Percentiles rank a stretch among this genome's conserved stretches.
Conservation (phyloP, 2,329 filamentous ascomycete species). For the Penicillium sp. region DNA sequence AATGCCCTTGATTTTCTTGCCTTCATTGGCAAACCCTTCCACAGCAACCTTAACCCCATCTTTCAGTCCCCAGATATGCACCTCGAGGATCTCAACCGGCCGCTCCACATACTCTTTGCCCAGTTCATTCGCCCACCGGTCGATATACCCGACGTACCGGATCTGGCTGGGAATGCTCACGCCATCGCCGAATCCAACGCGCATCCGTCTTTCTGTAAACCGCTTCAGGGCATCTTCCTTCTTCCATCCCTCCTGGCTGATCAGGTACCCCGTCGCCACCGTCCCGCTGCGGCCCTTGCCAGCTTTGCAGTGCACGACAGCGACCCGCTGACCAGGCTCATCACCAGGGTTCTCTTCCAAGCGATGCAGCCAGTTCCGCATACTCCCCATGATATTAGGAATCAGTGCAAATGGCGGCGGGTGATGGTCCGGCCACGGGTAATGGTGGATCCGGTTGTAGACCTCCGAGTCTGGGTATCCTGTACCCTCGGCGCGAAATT, state of each 20-base stretch:
- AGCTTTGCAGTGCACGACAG: constrained; percentile 94
- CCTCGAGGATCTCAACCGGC: constrained; percentile 75
- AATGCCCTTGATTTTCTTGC: constrained; percentile 75
- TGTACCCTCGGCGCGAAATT: constrained; percentile 93
- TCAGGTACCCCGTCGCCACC: constrained; percentile 79
- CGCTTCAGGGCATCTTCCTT: constrained; percentile 58
- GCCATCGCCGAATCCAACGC: constrained; percentile 78
- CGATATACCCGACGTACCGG: constrained; percentile 81
- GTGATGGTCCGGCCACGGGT: constrained; percentile 95
- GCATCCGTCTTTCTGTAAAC: constrained; percentile 82
- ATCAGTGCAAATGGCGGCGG: constrained; percentile 88
- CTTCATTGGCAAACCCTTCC: constrained; percentile 82
- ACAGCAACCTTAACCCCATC: constrained; percentile 83
- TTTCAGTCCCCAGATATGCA: constrained; percentile 83
- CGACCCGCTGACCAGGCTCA: constrained; percentile 54
- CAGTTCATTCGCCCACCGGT: constrained; percentile 68
- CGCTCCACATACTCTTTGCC: constrained; percentile 77
- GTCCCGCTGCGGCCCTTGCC: constrained; percentile 92
- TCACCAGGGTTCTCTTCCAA: constrained; percentile 26
- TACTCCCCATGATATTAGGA: constrained; percentile 82
- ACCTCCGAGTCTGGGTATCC: constrained; percentile 91
- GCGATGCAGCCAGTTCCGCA: constrained; percentile 75
- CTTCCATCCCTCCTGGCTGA: constrained; percentile 74
- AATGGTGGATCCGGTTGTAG: constrained; percentile 78
- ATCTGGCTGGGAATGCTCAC: constrained; percentile 91